phyloP scores from a whole-genome alignment of 495 filamentous ascomycete genomes.

The Podospora conica region DNA sequence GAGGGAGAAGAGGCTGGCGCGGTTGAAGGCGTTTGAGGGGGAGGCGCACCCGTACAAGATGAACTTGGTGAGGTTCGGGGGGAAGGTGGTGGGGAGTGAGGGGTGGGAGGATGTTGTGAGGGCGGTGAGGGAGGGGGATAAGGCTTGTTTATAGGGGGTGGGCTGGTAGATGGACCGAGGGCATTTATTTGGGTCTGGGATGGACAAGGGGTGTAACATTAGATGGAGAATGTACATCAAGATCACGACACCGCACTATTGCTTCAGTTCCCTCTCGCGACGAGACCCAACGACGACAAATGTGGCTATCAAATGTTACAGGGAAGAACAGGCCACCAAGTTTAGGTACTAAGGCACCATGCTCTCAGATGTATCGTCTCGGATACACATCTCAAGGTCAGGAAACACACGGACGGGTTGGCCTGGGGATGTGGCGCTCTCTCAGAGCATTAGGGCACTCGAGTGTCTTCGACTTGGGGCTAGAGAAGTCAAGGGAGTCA shows the following conservation, averaged over 20 bases:
- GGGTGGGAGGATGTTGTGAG: slow-evolving; percentile 40
- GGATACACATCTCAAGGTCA: no score
- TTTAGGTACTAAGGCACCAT: not conserved
- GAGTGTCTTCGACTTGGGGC: not conserved
- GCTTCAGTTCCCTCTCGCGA: not conserved
- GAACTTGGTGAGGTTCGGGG: slow-evolving; percentile 72
- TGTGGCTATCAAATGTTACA: not conserved
- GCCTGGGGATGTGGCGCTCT: no score
- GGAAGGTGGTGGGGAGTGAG: slow-evolving; percentile 44
- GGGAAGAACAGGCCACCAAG: not conserved
- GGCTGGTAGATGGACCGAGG: not conserved
- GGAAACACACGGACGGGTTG: no score
- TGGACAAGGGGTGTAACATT: not conserved
- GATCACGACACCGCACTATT: not conserved
- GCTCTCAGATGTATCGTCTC: not conserved
- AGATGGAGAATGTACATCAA: not conserved
- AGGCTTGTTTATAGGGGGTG: slow-evolving; percentile 30
- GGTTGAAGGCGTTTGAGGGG: slow-evolving; percentile 94
- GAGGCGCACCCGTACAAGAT: slow-evolving; percentile 82
- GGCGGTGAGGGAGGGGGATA: slow-evolving; percentile 37
- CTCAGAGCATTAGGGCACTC: no score
- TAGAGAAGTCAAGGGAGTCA: no score
- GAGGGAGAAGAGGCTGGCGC: slow-evolving; percentile 74
- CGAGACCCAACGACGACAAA: not conserved
- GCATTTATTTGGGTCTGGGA: not conserved